phyloP scores from a whole-genome alignment of 768 basidiomycete species.

The Galerina marginata region DNA sequence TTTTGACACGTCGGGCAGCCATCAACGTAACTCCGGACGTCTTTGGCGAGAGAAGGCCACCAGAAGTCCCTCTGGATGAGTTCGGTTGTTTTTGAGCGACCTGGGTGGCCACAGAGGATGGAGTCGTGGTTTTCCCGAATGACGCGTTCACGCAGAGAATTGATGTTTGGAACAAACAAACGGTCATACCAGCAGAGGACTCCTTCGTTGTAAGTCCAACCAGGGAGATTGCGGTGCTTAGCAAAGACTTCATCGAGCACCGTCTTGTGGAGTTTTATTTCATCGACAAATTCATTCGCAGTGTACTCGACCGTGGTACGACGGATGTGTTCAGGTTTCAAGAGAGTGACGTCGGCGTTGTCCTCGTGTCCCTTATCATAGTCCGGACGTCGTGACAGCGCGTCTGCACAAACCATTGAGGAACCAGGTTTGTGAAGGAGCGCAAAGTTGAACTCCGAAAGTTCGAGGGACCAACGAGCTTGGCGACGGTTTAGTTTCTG shows the following conservation, averaged over 20 bases:
- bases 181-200: slow-evolving; percentile 11
- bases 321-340: slow-evolving; percentile 15
- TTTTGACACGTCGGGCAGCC: slow-evolving; percentile 35
- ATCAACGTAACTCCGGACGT: slow-evolving; percentile 25
- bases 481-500: slow-evolving; percentile 42
- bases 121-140: slow-evolving; percentile 22
- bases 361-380: slow-evolving; percentile 20
- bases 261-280: background rate
- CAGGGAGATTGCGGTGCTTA: background rate
- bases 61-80: slow-evolving; percentile 31
- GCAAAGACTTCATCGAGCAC: background rate
- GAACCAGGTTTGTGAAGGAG: slow-evolving; percentile 38
- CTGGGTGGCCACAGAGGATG: slow-evolving; percentile 35
- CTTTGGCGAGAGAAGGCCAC: slow-evolving; percentile 23
- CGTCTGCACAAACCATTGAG: slow-evolving; percentile 25
- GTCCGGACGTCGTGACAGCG: slow-evolving; percentile 29
- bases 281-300: background rate
- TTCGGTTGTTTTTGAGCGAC: slow-evolving; percentile 34
- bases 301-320: background rate
- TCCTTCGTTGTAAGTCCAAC: slow-evolving; percentile 7
- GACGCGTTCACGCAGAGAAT: slow-evolving; percentile 5
- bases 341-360: slow-evolving; percentile 19
- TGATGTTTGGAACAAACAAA: slow-evolving; percentile 16
- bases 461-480: slow-evolving; percentile 43
- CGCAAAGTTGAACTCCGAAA: slow-evolving; percentile 40